Conservation (phyloP, 768 basidiomycete species). For the Mycena rebaudengoi region DNA sequence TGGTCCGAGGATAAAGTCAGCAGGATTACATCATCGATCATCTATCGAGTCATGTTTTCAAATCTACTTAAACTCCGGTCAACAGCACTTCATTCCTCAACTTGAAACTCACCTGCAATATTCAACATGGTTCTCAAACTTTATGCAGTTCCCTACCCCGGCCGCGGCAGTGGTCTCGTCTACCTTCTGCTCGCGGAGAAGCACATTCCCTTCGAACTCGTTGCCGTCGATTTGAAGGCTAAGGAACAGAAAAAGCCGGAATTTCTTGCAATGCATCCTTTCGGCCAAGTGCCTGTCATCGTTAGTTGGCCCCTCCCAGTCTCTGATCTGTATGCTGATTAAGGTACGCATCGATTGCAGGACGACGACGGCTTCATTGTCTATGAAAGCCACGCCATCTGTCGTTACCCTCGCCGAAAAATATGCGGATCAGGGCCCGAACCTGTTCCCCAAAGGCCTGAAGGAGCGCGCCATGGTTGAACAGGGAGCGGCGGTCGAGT, state of each 20-base stretch:
- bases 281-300: slow-evolving; percentile 1
- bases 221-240: slow-evolving; percentile 30
- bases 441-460: neutral
- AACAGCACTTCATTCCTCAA: slow-evolving; percentile 3
- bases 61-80: neutral
- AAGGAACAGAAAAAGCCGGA: neutral
- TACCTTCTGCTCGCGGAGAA: slow-evolving; percentile 55
- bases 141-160: slow-evolving; percentile 48
- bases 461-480: neutral
- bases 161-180: slow-evolving; percentile 56
- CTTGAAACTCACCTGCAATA: neutral
- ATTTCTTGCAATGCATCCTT: neutral
- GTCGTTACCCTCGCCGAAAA: slow-evolving; percentile 10
- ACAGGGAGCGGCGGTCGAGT: neutral
- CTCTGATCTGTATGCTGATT: slow-evolving; percentile 4
- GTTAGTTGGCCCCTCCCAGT: slow-evolving; percentile 32
- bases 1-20: slow-evolving; percentile 3
- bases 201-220: slow-evolving; percentile 54
- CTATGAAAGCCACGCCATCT: slow-evolving; percentile 7
- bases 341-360: neutral
- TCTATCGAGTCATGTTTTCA: neutral
- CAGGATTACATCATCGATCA: neutral
- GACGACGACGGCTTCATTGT: slow-evolving; percentile 7
- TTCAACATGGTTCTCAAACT: slow-evolving; percentile 54
- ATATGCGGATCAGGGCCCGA: neutral